These are phyloP conservation scores for Citrus unshiu DNA, from an alignment of 345 rosid species.

Conservation along the genomic window DNA sequence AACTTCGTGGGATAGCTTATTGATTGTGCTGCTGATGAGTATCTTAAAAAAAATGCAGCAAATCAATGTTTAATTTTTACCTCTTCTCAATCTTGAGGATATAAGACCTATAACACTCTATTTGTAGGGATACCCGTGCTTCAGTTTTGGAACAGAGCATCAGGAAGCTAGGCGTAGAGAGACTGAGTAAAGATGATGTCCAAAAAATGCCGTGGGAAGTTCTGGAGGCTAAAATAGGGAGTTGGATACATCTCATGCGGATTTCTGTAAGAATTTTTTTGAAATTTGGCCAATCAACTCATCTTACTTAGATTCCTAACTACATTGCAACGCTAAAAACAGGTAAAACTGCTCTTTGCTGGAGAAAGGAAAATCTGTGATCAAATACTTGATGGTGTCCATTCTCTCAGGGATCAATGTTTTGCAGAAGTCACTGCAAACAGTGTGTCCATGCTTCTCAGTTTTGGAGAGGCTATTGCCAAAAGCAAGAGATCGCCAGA, in stretches of 20 bases:
- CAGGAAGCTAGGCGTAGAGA: constrained; percentile 85
- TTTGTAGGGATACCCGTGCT: constrained; percentile 77
- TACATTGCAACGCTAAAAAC: constrained; percentile 30
- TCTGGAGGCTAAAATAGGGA: constrained; percentile 93
- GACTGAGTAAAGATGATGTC: constrained; percentile 90
- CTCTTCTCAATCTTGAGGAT: background rate
- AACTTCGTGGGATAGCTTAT: background rate
- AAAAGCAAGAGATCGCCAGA: constrained; percentile 98
- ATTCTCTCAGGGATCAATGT: constrained; percentile 75
- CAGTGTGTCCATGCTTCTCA: constrained; percentile 75
- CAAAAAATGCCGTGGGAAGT: constrained; percentile 99
- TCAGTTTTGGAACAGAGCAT: constrained; percentile 89
- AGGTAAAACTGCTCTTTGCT: constrained; percentile 86
- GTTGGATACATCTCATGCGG: constrained; percentile 96
- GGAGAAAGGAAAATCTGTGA: constrained; percentile 90
- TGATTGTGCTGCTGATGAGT: background rate
- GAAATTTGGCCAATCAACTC: constrained; percentile 1
- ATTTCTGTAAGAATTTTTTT: constrained; percentile 57
- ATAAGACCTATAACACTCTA: background rate
- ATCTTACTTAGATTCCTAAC: background rate
- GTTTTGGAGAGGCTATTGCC: constrained; percentile 95
- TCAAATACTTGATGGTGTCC: constrained; percentile 70
- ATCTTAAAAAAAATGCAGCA: background rate
- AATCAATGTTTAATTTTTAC: background rate
- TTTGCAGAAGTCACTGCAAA: constrained; percentile 85